Evolutionary conservation across 2,329 filamentous ascomycete genomes (phyloP).

Genomic region (Fusarium dimerum): DNA sequence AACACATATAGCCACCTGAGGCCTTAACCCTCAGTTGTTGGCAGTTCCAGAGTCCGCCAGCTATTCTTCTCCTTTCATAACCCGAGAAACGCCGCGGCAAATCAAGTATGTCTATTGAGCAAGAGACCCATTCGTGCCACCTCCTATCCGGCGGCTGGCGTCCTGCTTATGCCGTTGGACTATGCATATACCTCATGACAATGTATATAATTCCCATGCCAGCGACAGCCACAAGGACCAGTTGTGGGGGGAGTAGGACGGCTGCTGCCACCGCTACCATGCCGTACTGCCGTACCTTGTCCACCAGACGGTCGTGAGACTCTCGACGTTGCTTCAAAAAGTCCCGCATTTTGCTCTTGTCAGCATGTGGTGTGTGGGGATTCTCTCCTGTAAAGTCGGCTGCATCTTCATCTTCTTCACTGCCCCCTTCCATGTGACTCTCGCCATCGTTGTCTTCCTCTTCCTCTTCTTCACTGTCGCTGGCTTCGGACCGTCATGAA

Average conservation of each 20-base stretch:
- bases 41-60: no score
- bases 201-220: conserved; percentile 42
- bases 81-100: no score
- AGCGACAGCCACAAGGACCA: conserved; percentile 40
- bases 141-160: conserved; percentile 11
- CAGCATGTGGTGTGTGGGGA: conserved; percentile 10
- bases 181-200: conserved; percentile 34
- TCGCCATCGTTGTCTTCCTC: conserved; percentile 26
- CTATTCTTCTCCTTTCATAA: no score
- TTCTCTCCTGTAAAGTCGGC: conserved; percentile 23
- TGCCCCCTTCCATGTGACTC: conserved; percentile 18
- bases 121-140: no score
- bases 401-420: conserved; percentile 27
- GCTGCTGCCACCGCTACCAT: conserved; percentile 44
- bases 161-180: conserved; percentile 21
- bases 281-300: conserved; percentile 44
- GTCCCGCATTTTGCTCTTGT: conserved; percentile 30
- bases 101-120: no score
- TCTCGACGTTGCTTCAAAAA: conserved; percentile 35
- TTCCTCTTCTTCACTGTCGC: conserved; percentile 37
- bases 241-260: conserved; percentile 48
- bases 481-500: conserved; percentile 49
- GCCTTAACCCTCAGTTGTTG: no score
- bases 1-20: no score
- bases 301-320: conserved; percentile 41